phyloP scores from a whole-genome alignment of 805 yeast species.

The Candida incommunis region DNA sequence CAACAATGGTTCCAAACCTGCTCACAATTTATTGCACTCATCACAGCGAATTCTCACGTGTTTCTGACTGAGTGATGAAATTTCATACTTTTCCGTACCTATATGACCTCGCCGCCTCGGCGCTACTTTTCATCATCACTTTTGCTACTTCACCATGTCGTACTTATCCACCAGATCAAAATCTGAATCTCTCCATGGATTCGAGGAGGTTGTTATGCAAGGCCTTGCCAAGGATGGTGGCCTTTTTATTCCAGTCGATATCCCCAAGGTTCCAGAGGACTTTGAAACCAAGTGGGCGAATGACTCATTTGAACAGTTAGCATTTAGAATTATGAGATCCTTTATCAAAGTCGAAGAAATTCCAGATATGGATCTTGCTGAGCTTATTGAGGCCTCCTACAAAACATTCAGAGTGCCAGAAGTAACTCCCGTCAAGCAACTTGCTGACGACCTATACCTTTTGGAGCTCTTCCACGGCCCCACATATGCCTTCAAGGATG shows the following conservation, averaged over 20 bases:
- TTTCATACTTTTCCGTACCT: not conserved
- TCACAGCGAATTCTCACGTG: too few species aligned
- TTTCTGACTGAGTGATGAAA: too few species aligned
- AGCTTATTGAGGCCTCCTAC: slow-evolving; percentile 57
- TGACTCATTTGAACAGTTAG: slow-evolving; percentile 71
- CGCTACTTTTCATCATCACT: slow-evolving; percentile 3
- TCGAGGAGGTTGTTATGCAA: slow-evolving; percentile 29
- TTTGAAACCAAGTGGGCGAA: slow-evolving; percentile 56
- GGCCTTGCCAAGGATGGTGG: slow-evolving; percentile 98
- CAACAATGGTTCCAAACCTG: too few species aligned
- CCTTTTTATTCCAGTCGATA: slow-evolving; percentile 70
- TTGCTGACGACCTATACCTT: slow-evolving; percentile 54
- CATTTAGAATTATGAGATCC: slow-evolving; percentile 69
- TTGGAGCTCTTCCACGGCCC: slow-evolving; percentile 98
- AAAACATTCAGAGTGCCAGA: slow-evolving; percentile 78
- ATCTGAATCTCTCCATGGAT: slow-evolving; percentile 19
- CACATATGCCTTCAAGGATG: slow-evolving; percentile 97
- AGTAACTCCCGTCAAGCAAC: slow-evolving; percentile 66
- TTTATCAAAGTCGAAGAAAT: slow-evolving; percentile 67
- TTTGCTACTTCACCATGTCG: slow-evolving; percentile 8
- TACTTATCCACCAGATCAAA: slow-evolving; percentile 27
- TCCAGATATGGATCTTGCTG: slow-evolving; percentile 48
- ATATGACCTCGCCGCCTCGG: not conserved
- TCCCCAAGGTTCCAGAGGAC: slow-evolving; percentile 51
- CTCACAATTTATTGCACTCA: too few species aligned